Conservation (phyloP, 2,329 filamentous ascomycete genomes). For the Exophiala bonariae region DNA sequence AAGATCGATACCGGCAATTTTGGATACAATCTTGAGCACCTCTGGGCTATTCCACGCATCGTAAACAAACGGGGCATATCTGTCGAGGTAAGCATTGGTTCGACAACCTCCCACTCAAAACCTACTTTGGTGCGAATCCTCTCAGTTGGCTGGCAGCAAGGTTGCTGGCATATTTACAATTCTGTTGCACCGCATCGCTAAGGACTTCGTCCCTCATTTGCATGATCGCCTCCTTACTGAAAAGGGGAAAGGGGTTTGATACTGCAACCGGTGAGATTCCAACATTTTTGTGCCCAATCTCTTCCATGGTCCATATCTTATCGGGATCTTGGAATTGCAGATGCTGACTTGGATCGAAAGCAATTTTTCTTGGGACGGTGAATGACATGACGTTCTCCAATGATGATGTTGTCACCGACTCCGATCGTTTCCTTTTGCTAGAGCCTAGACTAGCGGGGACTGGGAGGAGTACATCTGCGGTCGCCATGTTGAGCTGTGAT, state of each 20-base stretch:
- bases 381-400: constrained; percentile 15
- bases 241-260: constrained; percentile 63
- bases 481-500: constrained; percentile 13
- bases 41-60: constrained; percentile 58
- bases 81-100: constrained; percentile 30
- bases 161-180: constrained; percentile 58
- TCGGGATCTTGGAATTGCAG: constrained; percentile 51
- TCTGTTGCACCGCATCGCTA: constrained; percentile 53
- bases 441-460: constrained; percentile 3
- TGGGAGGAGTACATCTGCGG: constrained; percentile 18
- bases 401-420: not conserved
- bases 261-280: constrained; percentile 63
- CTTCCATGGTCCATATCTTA: constrained; percentile 60
- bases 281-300: constrained; percentile 54
- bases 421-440: constrained; percentile 15
- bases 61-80: constrained; percentile 62
- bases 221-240: constrained; percentile 59
- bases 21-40: constrained; percentile 54
- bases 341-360: constrained; percentile 56
- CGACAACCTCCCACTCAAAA: constrained; percentile 24
- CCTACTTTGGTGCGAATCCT: constrained; percentile 57
- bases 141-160: constrained; percentile 52
- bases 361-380: constrained; percentile 26
- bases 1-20: constrained; percentile 59
- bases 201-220: constrained; percentile 62